Percentiles rank a stretch among this genome's conserved stretches.
Evolutionary conservation across 2,329 filamentous ascomycete species (phyloP).

Genomic region (Thelonectria discophora): DNA sequence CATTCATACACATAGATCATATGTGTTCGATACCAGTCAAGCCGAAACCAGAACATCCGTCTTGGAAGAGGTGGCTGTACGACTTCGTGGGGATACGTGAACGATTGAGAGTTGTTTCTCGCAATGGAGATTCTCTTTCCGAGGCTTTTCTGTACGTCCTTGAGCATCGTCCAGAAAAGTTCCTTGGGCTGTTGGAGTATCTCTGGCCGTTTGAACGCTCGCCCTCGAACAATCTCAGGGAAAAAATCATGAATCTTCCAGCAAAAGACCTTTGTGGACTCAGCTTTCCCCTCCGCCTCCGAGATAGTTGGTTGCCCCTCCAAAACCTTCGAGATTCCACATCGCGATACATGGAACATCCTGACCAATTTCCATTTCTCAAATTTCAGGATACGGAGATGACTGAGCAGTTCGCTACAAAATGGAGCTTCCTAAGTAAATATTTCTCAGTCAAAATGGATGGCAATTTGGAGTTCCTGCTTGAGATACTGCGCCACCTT

Average conservation of each 20-base stretch:
- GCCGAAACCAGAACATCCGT: neutral
- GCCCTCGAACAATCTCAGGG: no score
- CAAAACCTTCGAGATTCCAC: neutral
- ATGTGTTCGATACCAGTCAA: neutral
- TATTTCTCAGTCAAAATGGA: constrained; percentile 22
- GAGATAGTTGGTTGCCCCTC: constrained; percentile 26
- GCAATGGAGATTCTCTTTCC: neutral
- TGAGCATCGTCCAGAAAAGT: constrained; percentile 1
- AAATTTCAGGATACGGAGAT: neutral
- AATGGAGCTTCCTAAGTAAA: constrained; percentile 21
- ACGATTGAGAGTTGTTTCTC: constrained; percentile 17
- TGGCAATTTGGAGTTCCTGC: constrained; percentile 17
- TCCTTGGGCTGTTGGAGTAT: constrained; percentile 26
- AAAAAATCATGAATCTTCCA: neutral
- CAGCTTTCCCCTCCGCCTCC: neutral
- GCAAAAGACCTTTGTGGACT: constrained; percentile 24
- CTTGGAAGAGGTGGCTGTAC: constrained; percentile 22
- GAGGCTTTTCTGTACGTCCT: constrained; percentile 21
- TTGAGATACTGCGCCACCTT: constrained; percentile 21
- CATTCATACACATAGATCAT: neutral
- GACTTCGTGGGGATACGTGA: constrained; percentile 15
- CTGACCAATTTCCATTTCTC: constrained; percentile 26
- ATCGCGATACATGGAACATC: constrained; percentile 16
- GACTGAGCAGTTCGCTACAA: neutral
- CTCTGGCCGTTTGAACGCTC: constrained; percentile 17